These are phyloP conservation scores for Fallopia convolvulus DNA, from an alignment of 148 eudicot species.

Conservation along the genomic window DNA sequence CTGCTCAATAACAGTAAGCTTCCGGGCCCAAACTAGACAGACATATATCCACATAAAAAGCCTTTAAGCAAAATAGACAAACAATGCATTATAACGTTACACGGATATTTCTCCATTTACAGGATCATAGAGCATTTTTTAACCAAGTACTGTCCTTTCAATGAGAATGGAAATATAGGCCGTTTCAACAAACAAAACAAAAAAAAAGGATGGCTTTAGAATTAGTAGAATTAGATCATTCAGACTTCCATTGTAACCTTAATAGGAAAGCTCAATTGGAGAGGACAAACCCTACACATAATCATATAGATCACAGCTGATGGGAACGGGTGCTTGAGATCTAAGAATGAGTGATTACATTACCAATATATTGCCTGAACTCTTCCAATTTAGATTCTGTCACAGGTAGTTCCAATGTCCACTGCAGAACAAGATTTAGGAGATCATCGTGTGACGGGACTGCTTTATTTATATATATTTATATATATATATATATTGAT, in stretches of 20 bases:
- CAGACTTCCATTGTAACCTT: not conserved
- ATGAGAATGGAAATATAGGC: not conserved
- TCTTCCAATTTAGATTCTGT: constrained; percentile 43
- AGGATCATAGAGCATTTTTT: not conserved
- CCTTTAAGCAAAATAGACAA: not conserved
- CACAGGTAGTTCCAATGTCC: constrained; percentile 67
- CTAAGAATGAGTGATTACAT: constrained; percentile 40
- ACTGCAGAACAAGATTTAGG: constrained; percentile 28
- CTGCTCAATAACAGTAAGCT: too few relatives aligned
- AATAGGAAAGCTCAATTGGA: not conserved
- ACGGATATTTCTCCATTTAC: not conserved
- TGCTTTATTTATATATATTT: not conserved
- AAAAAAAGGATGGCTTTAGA: not conserved
- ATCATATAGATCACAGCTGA: not conserved
- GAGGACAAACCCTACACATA: not conserved
- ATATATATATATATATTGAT: not conserved
- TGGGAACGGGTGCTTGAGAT: not conserved
- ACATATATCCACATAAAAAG: too few relatives aligned
- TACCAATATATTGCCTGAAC: constrained; percentile 31
- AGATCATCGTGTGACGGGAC: not conserved
- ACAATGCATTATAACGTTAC: not conserved
- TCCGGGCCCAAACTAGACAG: too few relatives aligned
- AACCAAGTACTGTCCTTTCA: not conserved
- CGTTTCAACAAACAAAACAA: not conserved
- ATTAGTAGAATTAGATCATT: not conserved